phyloP scores from a whole-genome alignment of 371 early-diverging fungal species.

The Mucor racemosus region DNA sequence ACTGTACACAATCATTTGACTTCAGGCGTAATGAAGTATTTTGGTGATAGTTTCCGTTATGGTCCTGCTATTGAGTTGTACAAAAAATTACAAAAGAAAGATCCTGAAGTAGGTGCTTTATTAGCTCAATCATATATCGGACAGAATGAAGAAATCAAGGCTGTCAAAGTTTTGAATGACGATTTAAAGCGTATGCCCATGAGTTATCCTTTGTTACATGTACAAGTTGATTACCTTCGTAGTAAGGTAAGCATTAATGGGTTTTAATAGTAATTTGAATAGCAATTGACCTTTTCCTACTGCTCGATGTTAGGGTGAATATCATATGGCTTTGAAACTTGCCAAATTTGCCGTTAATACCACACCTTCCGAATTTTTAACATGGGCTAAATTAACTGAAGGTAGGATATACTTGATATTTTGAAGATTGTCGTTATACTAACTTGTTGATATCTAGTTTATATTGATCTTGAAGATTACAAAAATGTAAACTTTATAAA shows the following conservation, averaged over 20 bases:
- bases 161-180: slow-evolving; percentile 82
- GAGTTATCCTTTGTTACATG: slow-evolving; percentile 82
- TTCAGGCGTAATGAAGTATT: slow-evolving; percentile 86
- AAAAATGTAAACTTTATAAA: slow-evolving; percentile 64
- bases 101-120: slow-evolving; percentile 88
- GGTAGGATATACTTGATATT: slow-evolving; percentile 23
- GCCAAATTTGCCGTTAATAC: slow-evolving; percentile 92
- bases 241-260: slow-evolving; percentile 60
- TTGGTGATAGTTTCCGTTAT: slow-evolving; percentile 79
- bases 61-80: slow-evolving; percentile 83
- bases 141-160: slow-evolving; percentile 87
- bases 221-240: slow-evolving; percentile 87
- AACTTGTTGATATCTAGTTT: slow-evolving; percentile 46
- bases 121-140: slow-evolving; percentile 81
- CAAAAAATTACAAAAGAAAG: slow-evolving; percentile 75
- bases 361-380: slow-evolving; percentile 93
- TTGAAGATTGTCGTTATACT: neutral
- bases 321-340: slow-evolving; percentile 80
- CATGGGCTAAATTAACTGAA: slow-evolving; percentile 94
- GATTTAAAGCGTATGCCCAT: slow-evolving; percentile 79
- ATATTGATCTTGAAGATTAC: slow-evolving; percentile 85
- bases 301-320: slow-evolving; percentile 50
- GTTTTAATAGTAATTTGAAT: neutral
- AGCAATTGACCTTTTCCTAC: neutral
- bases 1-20: slow-evolving; percentile 83